Percentiles rank a stretch among this genome's conserved stretches.
Conservation (phyloP, 768 basidiomycete genomes). For the Xerocomellus chrysenteron region DNA sequence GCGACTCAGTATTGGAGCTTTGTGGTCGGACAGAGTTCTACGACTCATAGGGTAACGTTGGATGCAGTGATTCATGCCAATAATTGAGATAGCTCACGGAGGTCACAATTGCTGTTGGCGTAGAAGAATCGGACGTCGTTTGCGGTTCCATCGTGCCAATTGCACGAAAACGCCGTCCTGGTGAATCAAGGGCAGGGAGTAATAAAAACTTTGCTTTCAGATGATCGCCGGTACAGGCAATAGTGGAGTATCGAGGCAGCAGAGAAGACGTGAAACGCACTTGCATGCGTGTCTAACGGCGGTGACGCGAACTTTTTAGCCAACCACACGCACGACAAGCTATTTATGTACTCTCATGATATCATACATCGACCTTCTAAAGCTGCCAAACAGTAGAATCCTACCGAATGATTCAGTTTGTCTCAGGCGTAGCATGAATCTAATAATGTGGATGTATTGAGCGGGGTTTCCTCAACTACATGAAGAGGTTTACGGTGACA, state of each 20-base stretch:
- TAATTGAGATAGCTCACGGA: neutral
- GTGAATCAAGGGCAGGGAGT: neutral
- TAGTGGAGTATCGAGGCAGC: neutral
- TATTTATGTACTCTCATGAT: too few relatives aligned
- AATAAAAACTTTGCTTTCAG: neutral
- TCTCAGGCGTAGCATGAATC: too few relatives aligned
- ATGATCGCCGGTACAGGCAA: neutral
- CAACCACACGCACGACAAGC: too few relatives aligned
- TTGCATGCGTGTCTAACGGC: neutral
- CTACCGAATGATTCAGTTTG: too few relatives aligned
- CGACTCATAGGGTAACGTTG: neutral
- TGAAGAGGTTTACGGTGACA: conserved; percentile 8
- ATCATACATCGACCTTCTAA: too few relatives aligned
- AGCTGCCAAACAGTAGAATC: too few relatives aligned
- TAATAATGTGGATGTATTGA: conserved; percentile 16
- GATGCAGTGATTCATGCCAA: neutral
- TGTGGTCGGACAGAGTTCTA: neutral
- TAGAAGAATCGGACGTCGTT: neutral
- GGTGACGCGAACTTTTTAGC: too few relatives aligned
- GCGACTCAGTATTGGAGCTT: conserved; percentile 15
- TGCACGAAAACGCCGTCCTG: neutral
- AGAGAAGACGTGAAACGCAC: conserved; percentile 12
- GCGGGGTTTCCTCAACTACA: conserved; percentile 23
- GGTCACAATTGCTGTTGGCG: neutral
- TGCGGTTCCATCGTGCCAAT: conserved; percentile 3